Evolutionary conservation across 148 eudicot genomes (phyloP).

Genomic region (Nyssa sinensis): DNA sequence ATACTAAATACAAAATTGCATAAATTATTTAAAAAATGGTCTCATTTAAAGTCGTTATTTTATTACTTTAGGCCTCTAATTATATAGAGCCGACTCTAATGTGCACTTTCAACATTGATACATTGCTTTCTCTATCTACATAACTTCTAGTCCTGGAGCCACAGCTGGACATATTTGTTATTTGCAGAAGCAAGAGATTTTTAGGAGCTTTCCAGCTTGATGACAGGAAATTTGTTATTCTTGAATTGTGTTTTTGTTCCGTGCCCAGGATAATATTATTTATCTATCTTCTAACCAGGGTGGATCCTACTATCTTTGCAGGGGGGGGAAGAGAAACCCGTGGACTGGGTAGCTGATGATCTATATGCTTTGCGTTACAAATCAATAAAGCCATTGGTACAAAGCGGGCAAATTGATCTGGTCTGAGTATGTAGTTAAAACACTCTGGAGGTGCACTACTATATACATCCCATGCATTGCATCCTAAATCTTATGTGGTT

Average conservation of each 20-base stretch:
- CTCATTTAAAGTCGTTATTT: no score
- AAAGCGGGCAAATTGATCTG: slow-evolving; percentile 71
- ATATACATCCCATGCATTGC: background rate
- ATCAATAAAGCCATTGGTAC: slow-evolving; percentile 71
- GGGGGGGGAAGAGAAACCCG: slow-evolving; percentile 72
- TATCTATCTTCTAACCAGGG: slow-evolving; percentile 9
- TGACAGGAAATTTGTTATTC: slow-evolving; percentile 48
- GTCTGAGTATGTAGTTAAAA: slow-evolving; percentile 48
- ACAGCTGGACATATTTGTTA: slow-evolving; percentile 64
- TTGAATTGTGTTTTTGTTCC: background rate
- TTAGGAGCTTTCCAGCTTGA: slow-evolving; percentile 84
- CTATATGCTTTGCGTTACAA: slow-evolving; percentile 82
- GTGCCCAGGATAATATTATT: no score
- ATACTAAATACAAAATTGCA: no score
- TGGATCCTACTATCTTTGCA: slow-evolving; percentile 27
- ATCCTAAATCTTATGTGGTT: background rate
- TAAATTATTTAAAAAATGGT: no score
- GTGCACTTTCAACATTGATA: background rate
- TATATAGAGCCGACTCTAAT: no score
- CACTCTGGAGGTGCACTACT: background rate
- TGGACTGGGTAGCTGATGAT: slow-evolving; percentile 76
- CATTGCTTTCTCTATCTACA: slow-evolving; percentile 1
- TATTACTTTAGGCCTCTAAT: no score
- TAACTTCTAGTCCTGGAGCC: slow-evolving; percentile 65
- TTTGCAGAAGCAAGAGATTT: slow-evolving; percentile 72